Conservation (phyloP, 139 green algal genomes). For the Tetradesmus lagerheimii region DNA sequence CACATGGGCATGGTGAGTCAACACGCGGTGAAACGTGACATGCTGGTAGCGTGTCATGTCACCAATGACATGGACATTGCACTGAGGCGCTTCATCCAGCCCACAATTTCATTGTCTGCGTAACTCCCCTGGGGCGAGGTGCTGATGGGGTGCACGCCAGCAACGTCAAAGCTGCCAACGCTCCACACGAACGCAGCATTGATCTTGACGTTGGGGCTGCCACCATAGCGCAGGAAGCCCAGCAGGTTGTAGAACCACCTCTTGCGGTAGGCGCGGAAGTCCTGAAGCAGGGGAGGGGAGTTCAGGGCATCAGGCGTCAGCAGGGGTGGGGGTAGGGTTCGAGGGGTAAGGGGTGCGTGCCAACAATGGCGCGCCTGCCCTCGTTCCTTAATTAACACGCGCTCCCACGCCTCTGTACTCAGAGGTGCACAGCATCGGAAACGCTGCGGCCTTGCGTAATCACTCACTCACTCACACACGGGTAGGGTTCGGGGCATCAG, state of each 20-base stretch:
- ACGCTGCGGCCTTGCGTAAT: too few relatives aligned
- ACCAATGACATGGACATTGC: background rate
- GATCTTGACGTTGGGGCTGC: constrained; percentile 4
- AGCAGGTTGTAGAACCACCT: constrained; percentile 41
- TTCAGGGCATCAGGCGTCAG: too few relatives aligned
- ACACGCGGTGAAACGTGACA: too few relatives aligned
- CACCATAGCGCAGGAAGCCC: constrained; percentile 22
- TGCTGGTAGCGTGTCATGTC: background rate
- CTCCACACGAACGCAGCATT: constrained; percentile 46
- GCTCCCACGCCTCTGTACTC: too few relatives aligned
- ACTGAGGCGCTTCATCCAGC: constrained; percentile 38
- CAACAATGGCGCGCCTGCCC: too few relatives aligned
- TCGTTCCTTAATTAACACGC: too few relatives aligned
- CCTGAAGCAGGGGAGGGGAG: too few relatives aligned
- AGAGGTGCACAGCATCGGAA: too few relatives aligned
- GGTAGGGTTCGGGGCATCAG: too few relatives aligned
- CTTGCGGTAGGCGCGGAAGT: constrained; percentile 25
- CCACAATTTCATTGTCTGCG: constrained; percentile 33
- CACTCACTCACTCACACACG: too few relatives aligned
- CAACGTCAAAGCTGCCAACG: constrained; percentile 43
- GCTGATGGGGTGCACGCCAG: constrained; percentile 42
- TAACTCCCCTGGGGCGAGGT: constrained; percentile 31
- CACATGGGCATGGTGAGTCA: background rate
- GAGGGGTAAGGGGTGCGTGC: too few relatives aligned
- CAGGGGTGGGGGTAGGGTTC: too few relatives aligned